Evolutionary conservation across 2,329 filamentous ascomycete species (phyloP).

Genomic region (Capronia coronata): DNA sequence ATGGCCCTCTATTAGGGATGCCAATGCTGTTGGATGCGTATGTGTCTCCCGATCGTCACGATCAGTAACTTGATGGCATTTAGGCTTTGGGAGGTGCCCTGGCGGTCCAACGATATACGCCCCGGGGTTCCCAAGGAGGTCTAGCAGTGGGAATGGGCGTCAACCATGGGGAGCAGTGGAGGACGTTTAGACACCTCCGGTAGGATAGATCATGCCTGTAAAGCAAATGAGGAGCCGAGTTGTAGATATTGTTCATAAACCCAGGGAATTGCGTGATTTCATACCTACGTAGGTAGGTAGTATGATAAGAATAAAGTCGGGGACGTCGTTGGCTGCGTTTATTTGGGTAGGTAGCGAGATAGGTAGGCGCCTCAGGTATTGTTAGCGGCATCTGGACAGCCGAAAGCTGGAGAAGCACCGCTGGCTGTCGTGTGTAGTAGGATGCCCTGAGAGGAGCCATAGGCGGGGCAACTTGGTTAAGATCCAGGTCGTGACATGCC

Average conservation of each 20-base stretch:
- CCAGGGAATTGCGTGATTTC: conserved; percentile 10
- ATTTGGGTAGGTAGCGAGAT: background rate
- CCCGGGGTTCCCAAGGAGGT: background rate
- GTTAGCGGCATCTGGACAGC: no score
- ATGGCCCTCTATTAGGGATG: no score
- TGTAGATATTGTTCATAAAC: conserved; percentile 4
- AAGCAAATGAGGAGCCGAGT: background rate
- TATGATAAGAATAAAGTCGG: background rate
- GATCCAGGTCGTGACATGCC: no score
- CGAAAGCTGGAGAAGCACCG: no score
- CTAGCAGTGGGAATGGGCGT: background rate
- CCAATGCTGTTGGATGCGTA: background rate
- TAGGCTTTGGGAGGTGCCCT: background rate
- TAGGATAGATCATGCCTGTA: background rate
- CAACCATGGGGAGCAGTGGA: background rate
- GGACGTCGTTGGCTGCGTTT: background rate
- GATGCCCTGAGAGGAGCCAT: no score
- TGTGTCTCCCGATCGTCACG: background rate
- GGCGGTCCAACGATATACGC: background rate
- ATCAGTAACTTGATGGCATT: background rate
- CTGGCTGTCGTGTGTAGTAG: no score
- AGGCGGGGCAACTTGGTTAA: no score
- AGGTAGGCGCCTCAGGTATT: no score
- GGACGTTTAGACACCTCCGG: background rate
- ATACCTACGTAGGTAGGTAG: background rate